A percentile compares a stretch with the other conserved stretches of the same genome.
Evolutionary conservation across 192 early-diverging fungal genomes (phyloP).

Genomic region (Gaertneriomyces sp.): DNA sequence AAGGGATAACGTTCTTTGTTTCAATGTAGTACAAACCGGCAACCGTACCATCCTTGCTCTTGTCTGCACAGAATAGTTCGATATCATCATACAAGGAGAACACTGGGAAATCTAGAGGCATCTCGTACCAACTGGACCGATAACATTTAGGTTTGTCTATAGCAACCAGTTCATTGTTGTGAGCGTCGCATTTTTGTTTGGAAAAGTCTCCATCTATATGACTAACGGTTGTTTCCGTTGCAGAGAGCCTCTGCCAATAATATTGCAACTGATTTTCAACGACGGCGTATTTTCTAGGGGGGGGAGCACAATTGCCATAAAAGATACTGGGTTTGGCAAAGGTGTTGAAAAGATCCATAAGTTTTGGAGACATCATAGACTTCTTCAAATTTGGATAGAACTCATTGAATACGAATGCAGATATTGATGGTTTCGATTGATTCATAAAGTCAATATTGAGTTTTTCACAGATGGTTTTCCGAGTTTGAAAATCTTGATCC

Average conservation of each 20-base stretch:
- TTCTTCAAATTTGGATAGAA: slow-evolving; percentile 9
- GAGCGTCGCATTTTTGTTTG: too few relatives aligned
- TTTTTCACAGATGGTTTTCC: slow-evolving; percentile 3
- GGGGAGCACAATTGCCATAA: background rate
- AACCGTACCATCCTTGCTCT: slow-evolving; percentile 3
- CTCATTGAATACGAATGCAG: background rate
- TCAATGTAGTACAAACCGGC: slow-evolving; percentile 21
- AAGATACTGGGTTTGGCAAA: slow-evolving; percentile 15
- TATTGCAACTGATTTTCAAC: too few relatives aligned
- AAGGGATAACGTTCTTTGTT: slow-evolving; percentile 18
- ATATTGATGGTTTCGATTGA: background rate
- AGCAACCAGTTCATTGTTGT: background rate
- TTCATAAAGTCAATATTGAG: slow-evolving; percentile 11
- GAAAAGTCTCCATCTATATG: too few relatives aligned
- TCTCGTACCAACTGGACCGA: background rate
- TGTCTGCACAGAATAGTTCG: slow-evolving; percentile 4
- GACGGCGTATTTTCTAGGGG: too few relatives aligned
- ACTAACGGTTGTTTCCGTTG: too few relatives aligned
- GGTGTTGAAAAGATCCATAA: slow-evolving; percentile 3
- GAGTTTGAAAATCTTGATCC: background rate
- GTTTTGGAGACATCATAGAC: slow-evolving; percentile 2
- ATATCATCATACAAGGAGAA: slow-evolving; percentile 10
- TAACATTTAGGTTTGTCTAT: slow-evolving; percentile 19
- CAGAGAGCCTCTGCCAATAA: too few relatives aligned
- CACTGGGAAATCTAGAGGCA: slow-evolving; percentile 9